Evolutionary conservation across 495 filamentous ascomycete species (phyloP), one percentile per base, ranked within the genome.

Genomic region (Penicillium chermesinum): DNA sequence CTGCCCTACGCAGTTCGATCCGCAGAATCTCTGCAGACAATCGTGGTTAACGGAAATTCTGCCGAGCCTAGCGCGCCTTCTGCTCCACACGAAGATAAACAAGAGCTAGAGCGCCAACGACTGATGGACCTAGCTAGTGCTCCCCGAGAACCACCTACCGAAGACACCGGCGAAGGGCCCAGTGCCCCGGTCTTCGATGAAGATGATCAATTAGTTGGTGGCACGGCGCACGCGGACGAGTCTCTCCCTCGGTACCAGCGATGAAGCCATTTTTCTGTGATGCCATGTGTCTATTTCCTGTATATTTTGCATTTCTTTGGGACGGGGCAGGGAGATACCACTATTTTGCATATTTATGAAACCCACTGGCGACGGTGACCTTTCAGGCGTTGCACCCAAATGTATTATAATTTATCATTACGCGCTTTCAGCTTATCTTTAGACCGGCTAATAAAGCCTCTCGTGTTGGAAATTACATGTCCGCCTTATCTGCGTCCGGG

Each of bases 51-150:
- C 22, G 54, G 58, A 8, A 27, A 48, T 33, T 13, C 44, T 15
- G 36, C 41, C 14, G 57, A 54, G 10, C 55, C 69, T 2, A 54
- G 51, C 8, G 59, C 53, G 13, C 46, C 61, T 15, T 48, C 61
- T 17, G 52, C 44, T 1, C 48, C 51, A 12, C 39, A 45, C n/a
- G 87, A 89, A 17, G 91, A 96, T 59, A 96, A 96, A 62, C 82
- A 86, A 55, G 91, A 95, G 57, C 73, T 89, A 16, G 88, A 95
- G 58, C 79, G 87, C 5, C 81, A 76, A 39, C 76, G 88, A 46
- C 65, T 96, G 3, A 69, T 91, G 39, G 75, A 77, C 49, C 82
- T 89, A 55, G 81, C 81, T 0, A 91, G 86, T 58, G 79, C 86
- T 2, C 90, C 55, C 4, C 53, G 50, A 40, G 55, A 47, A 44